Evolutionary conservation across 371 early-diverging fungal genomes (phyloP), one percentile per base, ranked within the genome.

Genomic region (Fennellomyces sp.): DNA sequence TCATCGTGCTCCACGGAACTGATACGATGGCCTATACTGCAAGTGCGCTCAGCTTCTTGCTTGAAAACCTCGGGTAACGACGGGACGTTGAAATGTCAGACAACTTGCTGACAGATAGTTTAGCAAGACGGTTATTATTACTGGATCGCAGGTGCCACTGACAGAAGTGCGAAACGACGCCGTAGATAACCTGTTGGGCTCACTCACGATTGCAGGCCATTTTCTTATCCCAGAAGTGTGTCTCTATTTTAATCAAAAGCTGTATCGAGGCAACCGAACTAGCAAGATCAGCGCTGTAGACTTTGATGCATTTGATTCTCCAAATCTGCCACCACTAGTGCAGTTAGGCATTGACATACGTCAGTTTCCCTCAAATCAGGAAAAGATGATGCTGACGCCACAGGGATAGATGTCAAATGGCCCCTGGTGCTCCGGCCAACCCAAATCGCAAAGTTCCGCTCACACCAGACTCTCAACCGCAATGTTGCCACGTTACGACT

Each of bases 151-250:
- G 70, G 86, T 86, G 2, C 99, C 99, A 2, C 78, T 99, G 52
- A 90, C 97, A 6, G 98, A 99, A 73, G 91, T 97, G 13, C 88
- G 98, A 52, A 99, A 95, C 73, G 99, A 99, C 73, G 98, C 96
- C 5, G 90, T 95, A 3, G 97, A 98, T 45, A 99, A 99, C 65
- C 76, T 99, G 10, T 75, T 99, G 6, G 95, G 97, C 4, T 92
- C 94, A 1, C 72, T 94, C 17, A 92, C 92, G 3, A 87, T 94
- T 60, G 95, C 94, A 23, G 97, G 98, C 0, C 98, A 99, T 67
- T 98, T 94, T 85, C 92, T 95, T 17, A 97, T 99, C 60, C 98
- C 99, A 1, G 98, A 99, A 73, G 98, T 98, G 6, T 78, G 88
- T 11, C 82, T 99, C 11, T 98, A 94, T 76, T 99, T 99, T 72